Percentiles rank a stretch among this genome's conserved stretches.
Evolutionary conservation across 2,329 filamentous ascomycete genomes (phyloP).

Genomic region (Cladophialophora bantiana): DNA sequence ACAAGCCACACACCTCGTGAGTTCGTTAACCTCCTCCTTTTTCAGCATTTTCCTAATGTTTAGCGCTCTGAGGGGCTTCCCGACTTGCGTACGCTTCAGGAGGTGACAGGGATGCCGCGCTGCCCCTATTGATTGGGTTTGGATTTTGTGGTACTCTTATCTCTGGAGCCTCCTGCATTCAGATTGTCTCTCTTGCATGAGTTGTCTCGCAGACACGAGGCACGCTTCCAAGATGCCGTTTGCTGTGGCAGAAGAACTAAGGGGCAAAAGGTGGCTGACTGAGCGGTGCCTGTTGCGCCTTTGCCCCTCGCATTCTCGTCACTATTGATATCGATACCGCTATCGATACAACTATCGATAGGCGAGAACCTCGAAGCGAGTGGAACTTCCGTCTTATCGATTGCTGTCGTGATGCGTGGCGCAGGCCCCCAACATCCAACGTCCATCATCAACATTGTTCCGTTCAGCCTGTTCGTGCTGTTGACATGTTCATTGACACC

Average conservation of each 20-base stretch:
- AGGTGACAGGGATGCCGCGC: not conserved
- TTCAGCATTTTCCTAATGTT: not conserved
- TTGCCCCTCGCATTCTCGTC: not conserved
- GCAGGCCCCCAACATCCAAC: not conserved
- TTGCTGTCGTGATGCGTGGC: not conserved
- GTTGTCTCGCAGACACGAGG: constrained; percentile 8
- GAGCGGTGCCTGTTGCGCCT: not conserved
- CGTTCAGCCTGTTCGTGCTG: not conserved
- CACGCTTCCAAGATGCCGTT: not conserved
- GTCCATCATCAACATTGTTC: not conserved
- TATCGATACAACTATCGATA: not conserved
- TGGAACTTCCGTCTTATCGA: not conserved
- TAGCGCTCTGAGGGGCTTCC: not conserved
- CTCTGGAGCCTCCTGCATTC: constrained; percentile 18
- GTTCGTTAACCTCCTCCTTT: not conserved
- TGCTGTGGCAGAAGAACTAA: not conserved
- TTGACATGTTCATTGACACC: not conserved
- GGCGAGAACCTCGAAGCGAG: not conserved
- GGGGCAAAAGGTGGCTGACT: not conserved
- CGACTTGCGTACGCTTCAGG: not conserved
- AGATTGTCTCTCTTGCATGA: not conserved
- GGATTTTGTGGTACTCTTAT: not conserved
- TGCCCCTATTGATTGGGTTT: not conserved
- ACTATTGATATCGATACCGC: not conserved
- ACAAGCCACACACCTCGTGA: not conserved